Base-by-base conservation (phyloP, 1,284 basidiomycete genomes). In the Porodaedalea pini region DNA sequence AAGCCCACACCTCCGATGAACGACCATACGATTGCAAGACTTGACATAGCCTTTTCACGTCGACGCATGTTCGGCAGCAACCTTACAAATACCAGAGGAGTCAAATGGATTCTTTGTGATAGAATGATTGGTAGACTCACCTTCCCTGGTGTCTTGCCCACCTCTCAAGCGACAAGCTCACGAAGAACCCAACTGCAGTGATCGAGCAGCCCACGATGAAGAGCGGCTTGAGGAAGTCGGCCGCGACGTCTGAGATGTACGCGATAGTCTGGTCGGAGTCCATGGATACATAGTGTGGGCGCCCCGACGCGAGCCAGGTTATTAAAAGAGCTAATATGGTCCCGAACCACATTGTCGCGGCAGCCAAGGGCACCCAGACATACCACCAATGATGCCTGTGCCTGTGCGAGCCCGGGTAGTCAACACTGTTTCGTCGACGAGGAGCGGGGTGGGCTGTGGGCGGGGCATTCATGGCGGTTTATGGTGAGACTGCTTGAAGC, bases 211-310 rank as follows among this genome's bases (percentile, higher is more conserved):
- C 81, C 6, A 75, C 71, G 43, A 90, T 73, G 65, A 90, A 90
- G 29, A 90, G 74, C 4, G 88, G 88, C 66, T 90, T 89, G 32
- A 90, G 71, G 44, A 77, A 74, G 63, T 78, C 78, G 21, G 87
- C 88, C 19, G 84, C 88, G 32, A 90, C 70, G 65, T 90, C 87
- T 21, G 86, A 88, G 51, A 90, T 88, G 68, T 86, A 89, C 10
- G 83, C 82, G 53, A 90, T 81, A 3, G 68, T 71, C 34, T 79
- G 79, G 32, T 83, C 78, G 15, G 25, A n/a, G 8, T 21, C 21
- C 68, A 73, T 68, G 19, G 77, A 72, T 3, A 73, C 70, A 61
- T 82, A 83, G 58, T 73, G 71, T 7, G 78, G 82, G 21, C 73
- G 65, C 23, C 80, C 79, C 8, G 71, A 69, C 5, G 75, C 74